Evolutionary conservation across 2,329 filamentous ascomycete genomes (phyloP).

Genomic region (Phialemoniopsis sp.): DNA sequence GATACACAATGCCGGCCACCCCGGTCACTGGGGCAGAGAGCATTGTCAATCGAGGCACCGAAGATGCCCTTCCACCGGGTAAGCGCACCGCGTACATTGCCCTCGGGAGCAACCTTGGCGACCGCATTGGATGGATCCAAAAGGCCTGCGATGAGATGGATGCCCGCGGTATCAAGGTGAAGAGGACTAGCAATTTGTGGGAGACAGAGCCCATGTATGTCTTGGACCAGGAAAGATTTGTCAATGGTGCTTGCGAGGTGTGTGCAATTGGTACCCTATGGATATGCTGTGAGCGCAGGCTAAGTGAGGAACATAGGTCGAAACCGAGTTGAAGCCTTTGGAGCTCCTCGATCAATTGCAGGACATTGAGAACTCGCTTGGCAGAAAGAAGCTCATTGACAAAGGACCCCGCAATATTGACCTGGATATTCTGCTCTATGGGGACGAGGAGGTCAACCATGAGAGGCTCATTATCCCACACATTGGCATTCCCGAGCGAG

Average conservation of each 20-base stretch:
- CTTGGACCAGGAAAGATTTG: constrained; percentile 77
- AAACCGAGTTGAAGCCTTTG: constrained; percentile 72
- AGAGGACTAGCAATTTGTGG: constrained; percentile 82
- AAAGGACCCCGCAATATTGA: constrained; percentile 96
- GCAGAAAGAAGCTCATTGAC: constrained; percentile 78
- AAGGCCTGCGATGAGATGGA: constrained; percentile 77
- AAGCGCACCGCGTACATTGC: constrained; percentile 69
- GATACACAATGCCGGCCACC: constrained; percentile 8
- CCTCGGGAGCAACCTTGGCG: constrained; percentile 87
- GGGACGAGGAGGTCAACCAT: constrained; percentile 58
- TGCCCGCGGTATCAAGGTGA: constrained; percentile 64
- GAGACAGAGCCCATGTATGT: constrained; percentile 98
- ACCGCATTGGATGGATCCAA: constrained; percentile 82
- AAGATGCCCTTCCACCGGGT: constrained; percentile 11
- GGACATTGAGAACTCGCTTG: constrained; percentile 74
- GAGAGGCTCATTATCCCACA: constrained; percentile 83
- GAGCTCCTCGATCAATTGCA: constrained; percentile 78
- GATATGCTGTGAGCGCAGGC: neutral
- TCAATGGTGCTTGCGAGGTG: constrained; percentile 92
- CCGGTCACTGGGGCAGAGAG: constrained; percentile 1
- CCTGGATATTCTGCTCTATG: constrained; percentile 85
- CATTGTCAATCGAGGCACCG: constrained; percentile 17
- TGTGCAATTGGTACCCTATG: neutral
- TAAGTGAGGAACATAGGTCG: constrained; percentile 52
- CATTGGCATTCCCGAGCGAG: constrained; percentile 77